Evolutionary conservation across 306 rosid genomes (phyloP).

Genomic region (Alnus glutinosa): DNA sequence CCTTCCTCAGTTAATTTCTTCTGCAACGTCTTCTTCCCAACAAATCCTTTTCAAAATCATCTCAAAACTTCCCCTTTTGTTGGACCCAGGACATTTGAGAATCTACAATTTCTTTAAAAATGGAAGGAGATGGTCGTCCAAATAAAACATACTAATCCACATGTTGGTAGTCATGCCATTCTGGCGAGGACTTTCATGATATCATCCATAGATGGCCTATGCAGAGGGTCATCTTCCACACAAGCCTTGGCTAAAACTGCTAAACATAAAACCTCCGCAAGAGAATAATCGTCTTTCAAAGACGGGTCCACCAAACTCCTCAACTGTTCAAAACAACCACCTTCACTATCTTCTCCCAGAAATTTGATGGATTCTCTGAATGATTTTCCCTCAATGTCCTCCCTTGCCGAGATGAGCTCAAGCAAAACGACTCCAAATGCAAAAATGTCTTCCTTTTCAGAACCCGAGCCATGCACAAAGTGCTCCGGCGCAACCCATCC

Average conservation of each 20-base stretch:
- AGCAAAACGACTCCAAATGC: constrained; percentile 70
- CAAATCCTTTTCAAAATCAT: too few relatives aligned
- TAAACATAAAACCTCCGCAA: constrained; percentile 58
- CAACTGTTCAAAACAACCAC: constrained; percentile 64
- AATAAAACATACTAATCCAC: too few relatives aligned
- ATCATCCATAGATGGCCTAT: constrained; percentile 64
- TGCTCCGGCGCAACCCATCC: constrained; percentile 46
- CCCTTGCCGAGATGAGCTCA: constrained; percentile 64
- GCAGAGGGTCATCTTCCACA: constrained; percentile 62
- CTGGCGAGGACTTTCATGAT: constrained; percentile 62
- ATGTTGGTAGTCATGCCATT: constrained; percentile 36
- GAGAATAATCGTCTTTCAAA: constrained; percentile 55
- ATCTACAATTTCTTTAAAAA: too few relatives aligned
- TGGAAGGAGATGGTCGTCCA: too few relatives aligned
- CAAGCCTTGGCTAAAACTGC: constrained; percentile 66
- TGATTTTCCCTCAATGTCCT: constrained; percentile 44
- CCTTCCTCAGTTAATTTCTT: too few relatives aligned
- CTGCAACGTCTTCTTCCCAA: too few relatives aligned
- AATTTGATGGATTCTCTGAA: constrained; percentile 49
- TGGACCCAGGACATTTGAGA: too few relatives aligned
- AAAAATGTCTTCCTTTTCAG: constrained; percentile 60
- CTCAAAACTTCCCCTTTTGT: too few relatives aligned
- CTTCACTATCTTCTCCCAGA: constrained; percentile 52
- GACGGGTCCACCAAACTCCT: constrained; percentile 60
- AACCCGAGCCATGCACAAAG: constrained; percentile 20